phyloP scores from a whole-genome alignment of 805 yeast species.

The Maudiozyma turicensis region DNA sequence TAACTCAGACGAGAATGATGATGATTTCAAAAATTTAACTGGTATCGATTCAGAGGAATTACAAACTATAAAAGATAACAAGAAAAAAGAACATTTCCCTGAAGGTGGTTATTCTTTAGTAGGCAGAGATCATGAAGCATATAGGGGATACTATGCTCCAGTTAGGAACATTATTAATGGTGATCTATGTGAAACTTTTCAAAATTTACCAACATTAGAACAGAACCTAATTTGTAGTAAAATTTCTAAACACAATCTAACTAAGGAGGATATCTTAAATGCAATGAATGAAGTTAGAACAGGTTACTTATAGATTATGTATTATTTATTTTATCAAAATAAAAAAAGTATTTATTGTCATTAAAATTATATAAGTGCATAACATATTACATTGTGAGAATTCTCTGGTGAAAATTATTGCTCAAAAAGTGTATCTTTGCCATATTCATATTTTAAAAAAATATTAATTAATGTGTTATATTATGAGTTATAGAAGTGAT shows the following conservation, averaged over 20 bases:
- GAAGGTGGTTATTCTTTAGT: conserved; percentile 33
- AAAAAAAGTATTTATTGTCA: background rate
- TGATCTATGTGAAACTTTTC: conserved; percentile 61
- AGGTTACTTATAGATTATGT: conserved; percentile 14
- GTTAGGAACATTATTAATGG: conserved; percentile 75
- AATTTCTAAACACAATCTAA: conserved; percentile 23
- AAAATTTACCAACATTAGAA: conserved; percentile 16
- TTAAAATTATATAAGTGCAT: background rate
- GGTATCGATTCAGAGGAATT: conserved; percentile 1
- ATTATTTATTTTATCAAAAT: background rate
- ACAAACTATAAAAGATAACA: background rate
- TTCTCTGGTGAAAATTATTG: too few species aligned
- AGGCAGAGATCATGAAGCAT: conserved; percentile 59
- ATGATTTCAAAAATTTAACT: conserved; percentile 1
- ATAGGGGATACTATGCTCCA: conserved; percentile 76
- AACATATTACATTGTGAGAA: background rate
- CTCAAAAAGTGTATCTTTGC: too few species aligned
- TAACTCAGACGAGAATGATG: conserved; percentile 7
- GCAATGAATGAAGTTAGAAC: conserved; percentile 23
- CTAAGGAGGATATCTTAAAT: conserved; percentile 22
- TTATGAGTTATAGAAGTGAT: too few species aligned
- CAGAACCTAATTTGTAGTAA: conserved; percentile 24
- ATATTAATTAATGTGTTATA: too few species aligned
- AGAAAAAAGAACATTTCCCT: conserved; percentile 1
- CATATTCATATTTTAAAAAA: too few species aligned